Percentiles rank a stretch among this genome's conserved stretches.
phyloP scores from a whole-genome alignment of 768 basidiomycete genomes.

The Podaxis sp. region DNA sequence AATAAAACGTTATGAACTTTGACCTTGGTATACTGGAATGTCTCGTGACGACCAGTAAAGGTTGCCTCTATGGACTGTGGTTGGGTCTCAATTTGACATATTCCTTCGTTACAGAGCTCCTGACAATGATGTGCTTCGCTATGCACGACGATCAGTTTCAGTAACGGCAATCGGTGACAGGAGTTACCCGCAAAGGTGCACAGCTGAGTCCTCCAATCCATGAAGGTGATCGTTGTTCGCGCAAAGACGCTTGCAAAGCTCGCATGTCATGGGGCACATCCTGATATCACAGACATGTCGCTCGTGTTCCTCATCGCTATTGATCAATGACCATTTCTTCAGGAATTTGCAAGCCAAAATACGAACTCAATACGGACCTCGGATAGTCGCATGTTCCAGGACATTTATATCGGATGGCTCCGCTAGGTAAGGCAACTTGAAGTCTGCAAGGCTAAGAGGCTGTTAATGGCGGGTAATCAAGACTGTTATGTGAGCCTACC shows the following conservation, averaged over 20 bases:
- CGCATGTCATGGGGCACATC: conserved; percentile 52
- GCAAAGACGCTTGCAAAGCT: conserved; percentile 56
- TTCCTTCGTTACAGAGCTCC: conserved; percentile 44
- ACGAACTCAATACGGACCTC: conserved; percentile 28
- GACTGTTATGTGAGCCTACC: conserved; percentile 27
- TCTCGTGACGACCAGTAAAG: conserved; percentile 57
- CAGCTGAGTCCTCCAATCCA: conserved; percentile 33
- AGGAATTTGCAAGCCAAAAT: background rate
- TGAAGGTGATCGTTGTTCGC: conserved; percentile 49
- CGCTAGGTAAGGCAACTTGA: conserved; percentile 24
- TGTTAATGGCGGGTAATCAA: background rate
- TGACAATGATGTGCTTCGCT: conserved; percentile 56
- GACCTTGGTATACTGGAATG: conserved; percentile 66
- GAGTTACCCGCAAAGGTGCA: conserved; percentile 59
- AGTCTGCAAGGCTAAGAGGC: conserved; percentile 38
- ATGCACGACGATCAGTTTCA: background rate
- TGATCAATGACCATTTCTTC: background rate
- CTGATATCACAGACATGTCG: conserved; percentile 49
- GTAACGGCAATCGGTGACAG: background rate
- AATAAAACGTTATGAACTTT: background rate
- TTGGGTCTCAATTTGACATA: conserved; percentile 56
- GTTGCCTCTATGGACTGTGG: conserved; percentile 63
- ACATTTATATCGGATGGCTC: conserved; percentile 35
- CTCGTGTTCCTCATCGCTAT: conserved; percentile 43
- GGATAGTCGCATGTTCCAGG: conserved; percentile 39